These are phyloP conservation scores for Agastache rugosa DNA, from an alignment of 257 asterid species.

Conservation along the genomic window DNA sequence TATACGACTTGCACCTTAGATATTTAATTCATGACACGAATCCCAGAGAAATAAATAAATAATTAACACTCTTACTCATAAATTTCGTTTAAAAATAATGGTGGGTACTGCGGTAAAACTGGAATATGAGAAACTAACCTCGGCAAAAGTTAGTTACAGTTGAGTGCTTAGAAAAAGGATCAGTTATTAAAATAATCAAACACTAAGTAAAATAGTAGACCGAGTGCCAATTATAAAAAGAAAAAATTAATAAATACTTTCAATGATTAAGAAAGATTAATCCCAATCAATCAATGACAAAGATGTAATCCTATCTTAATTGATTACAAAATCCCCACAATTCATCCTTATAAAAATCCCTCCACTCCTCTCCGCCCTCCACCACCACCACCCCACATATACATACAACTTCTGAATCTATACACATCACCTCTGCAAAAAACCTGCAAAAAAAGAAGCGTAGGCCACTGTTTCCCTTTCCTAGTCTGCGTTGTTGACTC, in stretches of 20 bases:
- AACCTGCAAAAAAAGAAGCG: constrained; percentile 32
- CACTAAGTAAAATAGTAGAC: not conserved
- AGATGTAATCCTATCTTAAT: constrained; percentile 66
- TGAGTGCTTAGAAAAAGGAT: constrained; percentile 17
- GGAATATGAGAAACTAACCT: constrained; percentile 25
- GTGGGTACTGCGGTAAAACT: constrained; percentile 27
- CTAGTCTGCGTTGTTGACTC: constrained; percentile 42
- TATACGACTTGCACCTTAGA: not conserved
- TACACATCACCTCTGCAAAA: constrained; percentile 29
- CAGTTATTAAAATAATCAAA: constrained; percentile 33
- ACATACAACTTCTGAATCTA: constrained; percentile 34
- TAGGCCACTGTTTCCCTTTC: constrained; percentile 35
- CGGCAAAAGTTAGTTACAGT: constrained; percentile 34
- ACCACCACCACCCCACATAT: constrained; percentile 16
- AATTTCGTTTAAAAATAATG: not conserved
- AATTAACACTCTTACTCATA: not conserved
- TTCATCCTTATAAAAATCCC: constrained; percentile 50
- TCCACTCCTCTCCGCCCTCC: constrained; percentile 29
- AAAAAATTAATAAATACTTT: not conserved
- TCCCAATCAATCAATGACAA: constrained; percentile 62
- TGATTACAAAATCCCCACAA: constrained; percentile 70
- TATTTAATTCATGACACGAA: constrained; percentile 1
- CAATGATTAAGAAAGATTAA: constrained; percentile 25
- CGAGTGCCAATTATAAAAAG: not conserved
- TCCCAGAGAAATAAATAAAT: not conserved